Percentiles rank a stretch among this genome's conserved stretches.
Conservation (phyloP, 352 stramenopile genomes). For the Globisporangium cederbergense region DNA sequence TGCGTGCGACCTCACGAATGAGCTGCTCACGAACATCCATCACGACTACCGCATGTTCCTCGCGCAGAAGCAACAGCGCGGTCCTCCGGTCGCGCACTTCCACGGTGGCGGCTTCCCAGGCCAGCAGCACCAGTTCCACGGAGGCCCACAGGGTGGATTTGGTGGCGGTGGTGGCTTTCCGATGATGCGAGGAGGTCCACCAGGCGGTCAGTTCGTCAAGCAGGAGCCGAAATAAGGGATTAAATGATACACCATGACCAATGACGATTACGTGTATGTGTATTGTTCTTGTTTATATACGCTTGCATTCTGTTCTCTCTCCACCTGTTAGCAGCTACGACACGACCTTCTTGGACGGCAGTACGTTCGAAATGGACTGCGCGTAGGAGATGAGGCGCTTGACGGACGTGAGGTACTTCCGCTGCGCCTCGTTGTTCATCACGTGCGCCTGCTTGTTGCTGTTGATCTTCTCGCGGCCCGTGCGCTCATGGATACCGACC, state of each 20-base stretch:
- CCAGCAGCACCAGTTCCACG: slow-evolving; percentile 11
- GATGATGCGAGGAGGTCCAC: slow-evolving; percentile 13
- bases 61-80: slow-evolving; percentile 24
- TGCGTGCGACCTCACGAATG: slow-evolving; percentile 59
- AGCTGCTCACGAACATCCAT: slow-evolving; percentile 70
- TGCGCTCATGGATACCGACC: slow-evolving; percentile 98
- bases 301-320: slow-evolving; percentile 3
- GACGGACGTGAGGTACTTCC: slow-evolving; percentile 98
- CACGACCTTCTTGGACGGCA: slow-evolving; percentile 85
- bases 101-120: slow-evolving; percentile 15
- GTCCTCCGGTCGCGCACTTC: slow-evolving; percentile 12
- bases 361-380: slow-evolving; percentile 86
- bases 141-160: slow-evolving; percentile 1
- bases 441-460: slow-evolving; percentile 98
- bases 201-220: slow-evolving; percentile 9
- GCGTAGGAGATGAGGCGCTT: slow-evolving; percentile 98
- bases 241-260: neutral
- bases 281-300: slow-evolving; percentile 11
- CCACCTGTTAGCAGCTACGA: slow-evolving; percentile 21
- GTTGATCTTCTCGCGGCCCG: slow-evolving; percentile 94
- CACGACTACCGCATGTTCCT: slow-evolving; percentile 75
- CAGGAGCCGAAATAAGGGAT: slow-evolving; percentile 14
- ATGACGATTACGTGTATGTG: neutral
- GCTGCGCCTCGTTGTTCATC: slow-evolving; percentile 98
- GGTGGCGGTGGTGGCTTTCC: slow-evolving; percentile 9